These are phyloP conservation scores for Pseudopyrenochaeta lycopersici DNA, from an alignment of 2,329 filamentous ascomycete species.

Conservation along the genomic window DNA sequence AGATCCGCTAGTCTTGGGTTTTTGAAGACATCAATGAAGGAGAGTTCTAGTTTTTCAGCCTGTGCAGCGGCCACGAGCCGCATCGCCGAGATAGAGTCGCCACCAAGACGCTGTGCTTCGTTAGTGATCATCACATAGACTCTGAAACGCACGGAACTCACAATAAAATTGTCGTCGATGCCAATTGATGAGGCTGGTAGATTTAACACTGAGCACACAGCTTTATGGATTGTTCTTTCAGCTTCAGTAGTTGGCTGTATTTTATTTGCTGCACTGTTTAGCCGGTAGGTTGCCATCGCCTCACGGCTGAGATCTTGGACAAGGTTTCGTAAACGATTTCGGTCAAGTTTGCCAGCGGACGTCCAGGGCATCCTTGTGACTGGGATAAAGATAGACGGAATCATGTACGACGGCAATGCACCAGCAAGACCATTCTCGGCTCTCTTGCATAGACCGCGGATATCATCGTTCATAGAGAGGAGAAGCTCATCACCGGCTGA, in stretches of 20 bases:
- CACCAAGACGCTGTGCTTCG: conserved; percentile 47
- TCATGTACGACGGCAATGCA: conserved; percentile 45
- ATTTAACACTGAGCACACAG: conserved; percentile 40
- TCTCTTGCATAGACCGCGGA: conserved; percentile 38
- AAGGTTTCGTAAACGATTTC: conserved; percentile 37
- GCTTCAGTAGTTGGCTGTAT: conserved; percentile 33
- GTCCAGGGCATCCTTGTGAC: conserved; percentile 44
- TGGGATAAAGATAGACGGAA: conserved; percentile 44
- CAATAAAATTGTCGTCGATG: conserved; percentile 45
- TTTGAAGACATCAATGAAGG: conserved; percentile 44
- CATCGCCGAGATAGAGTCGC: conserved; percentile 44
- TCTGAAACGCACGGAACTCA: conserved; percentile 9
- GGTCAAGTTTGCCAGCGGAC: conserved; percentile 43
- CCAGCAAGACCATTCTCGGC: conserved; percentile 41
- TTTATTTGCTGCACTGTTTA: conserved; percentile 39
- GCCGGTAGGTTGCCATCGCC: conserved; percentile 38
- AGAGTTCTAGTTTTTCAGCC: conserved; percentile 35
- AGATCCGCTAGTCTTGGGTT: conserved; percentile 42
- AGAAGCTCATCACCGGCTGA: conserved; percentile 38
- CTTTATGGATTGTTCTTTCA: conserved; percentile 43
- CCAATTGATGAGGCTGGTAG: conserved; percentile 34
- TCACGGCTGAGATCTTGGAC: conserved; percentile 41
- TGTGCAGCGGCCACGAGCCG: conserved; percentile 40
- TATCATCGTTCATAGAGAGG: conserved; percentile 34
- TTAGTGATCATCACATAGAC: conserved; percentile 5